Evolutionary conservation across 1,284 basidiomycete genomes (phyloP).

Genomic region (Amylostereum chailletii): DNA sequence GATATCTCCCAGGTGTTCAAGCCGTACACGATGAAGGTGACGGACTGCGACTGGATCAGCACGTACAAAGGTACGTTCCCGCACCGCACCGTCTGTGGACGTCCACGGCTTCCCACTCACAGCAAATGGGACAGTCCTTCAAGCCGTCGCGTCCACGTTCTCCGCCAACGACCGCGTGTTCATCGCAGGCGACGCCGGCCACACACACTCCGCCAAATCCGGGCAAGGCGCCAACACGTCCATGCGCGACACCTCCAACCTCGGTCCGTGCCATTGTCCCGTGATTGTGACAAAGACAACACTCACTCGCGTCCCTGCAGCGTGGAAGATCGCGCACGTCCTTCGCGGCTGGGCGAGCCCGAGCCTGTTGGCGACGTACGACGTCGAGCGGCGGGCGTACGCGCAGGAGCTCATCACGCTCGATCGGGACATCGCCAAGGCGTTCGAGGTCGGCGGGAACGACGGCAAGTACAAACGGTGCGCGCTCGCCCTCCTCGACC

Average conservation of each 20-base stretch:
- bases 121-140: background rate
- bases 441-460: background rate
- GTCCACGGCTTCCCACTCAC: background rate
- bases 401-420: constrained; percentile 8
- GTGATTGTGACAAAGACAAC: background rate
- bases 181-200: background rate
- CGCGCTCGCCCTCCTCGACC: background rate
- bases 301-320: background rate
- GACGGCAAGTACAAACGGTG: background rate
- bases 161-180: background rate
- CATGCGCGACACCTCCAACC: background rate
- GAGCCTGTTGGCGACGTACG: constrained; percentile 6
- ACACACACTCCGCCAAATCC: background rate
- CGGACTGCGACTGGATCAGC: constrained; percentile 2
- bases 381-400: constrained; percentile 4
- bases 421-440: constrained; percentile 5
- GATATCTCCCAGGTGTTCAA: background rate
- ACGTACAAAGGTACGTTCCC: constrained; percentile 2
- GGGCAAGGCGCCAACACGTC: background rate
- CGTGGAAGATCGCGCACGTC: constrained; percentile 8
- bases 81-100: too few relatives aligned
- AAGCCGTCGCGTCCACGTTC: background rate
- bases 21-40: constrained; percentile 4
- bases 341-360: constrained; percentile 3
- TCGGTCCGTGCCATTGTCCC: background rate